These are phyloP conservation scores for Sporothrix mexicana DNA, from an alignment of 2,329 filamentous ascomycete species.

Conservation along the genomic window DNA sequence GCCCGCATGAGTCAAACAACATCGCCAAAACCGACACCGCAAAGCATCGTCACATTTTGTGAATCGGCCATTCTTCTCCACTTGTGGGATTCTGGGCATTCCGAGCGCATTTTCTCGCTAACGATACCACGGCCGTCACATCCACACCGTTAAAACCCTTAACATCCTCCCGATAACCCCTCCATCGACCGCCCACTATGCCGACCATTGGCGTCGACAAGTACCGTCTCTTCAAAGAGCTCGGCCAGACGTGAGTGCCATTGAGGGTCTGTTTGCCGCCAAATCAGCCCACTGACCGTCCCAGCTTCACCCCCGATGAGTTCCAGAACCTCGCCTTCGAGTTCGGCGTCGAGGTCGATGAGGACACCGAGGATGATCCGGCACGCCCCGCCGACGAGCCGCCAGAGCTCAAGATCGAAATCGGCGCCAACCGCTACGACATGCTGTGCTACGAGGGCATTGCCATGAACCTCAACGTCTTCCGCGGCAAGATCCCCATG, in stretches of 20 bases:
- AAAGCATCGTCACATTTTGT: conserved; percentile 7
- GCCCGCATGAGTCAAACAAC: conserved; percentile 31
- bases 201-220: conserved; percentile 98
- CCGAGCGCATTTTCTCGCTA: neutral
- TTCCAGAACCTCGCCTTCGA: conserved; percentile 99
- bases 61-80: conserved; percentile 8
- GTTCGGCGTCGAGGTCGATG: conserved; percentile 96
- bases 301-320: conserved; percentile 85
- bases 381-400: conserved; percentile 82
- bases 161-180: neutral
- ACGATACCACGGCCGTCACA: neutral
- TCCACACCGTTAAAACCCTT: neutral
- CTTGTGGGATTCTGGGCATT: neutral
- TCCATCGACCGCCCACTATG: conserved; percentile 45
- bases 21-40: conserved; percentile 17
- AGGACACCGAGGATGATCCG: conserved; percentile 78
- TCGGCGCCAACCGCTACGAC: conserved; percentile 86
- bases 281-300: neutral
- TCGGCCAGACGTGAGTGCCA: conserved; percentile 75
- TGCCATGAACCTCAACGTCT: conserved; percentile 93
- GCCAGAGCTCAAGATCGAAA: conserved; percentile 96
- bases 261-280: conserved; percentile 4
- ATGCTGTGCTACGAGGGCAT: conserved; percentile 98
- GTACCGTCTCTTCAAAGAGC: conserved; percentile 89
- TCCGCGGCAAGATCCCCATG: conserved; percentile 74